Base-by-base conservation (phyloP, 805 yeast genomes). In the Ogataea naganishii region DNA sequence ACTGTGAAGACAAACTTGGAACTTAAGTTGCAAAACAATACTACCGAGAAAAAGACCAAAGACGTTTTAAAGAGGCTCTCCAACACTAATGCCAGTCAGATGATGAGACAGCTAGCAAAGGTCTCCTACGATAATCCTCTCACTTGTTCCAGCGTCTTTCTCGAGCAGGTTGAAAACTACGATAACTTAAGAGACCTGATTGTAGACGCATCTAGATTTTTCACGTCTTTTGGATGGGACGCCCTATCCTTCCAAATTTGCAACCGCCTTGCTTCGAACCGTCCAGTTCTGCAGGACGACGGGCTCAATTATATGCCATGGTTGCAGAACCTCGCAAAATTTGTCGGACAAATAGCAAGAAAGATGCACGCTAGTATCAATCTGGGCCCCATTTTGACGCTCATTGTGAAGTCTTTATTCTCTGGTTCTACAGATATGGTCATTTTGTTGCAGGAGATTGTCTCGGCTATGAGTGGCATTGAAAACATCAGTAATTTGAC, bases 131-230 rank as follows among this genome's bases (percentile, higher is more conserved):
- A 80, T 1, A 84, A 84, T 49, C 96, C 97, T 2, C 49, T 86
- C 13, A 80, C 94, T 2, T 73, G 86, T 10, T 70, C 88, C 25
- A 57, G 71, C 14, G 77, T 82, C 1, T 66, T 83, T 26, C 63
- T 88, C 8, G 73, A 74, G 26, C 96, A 85, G 47, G 74, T 89
- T 39, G 97, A 89, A 53, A 84, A 92, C 58, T 89, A 89, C 49
- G 95, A 81, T 47, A 89, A 89, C 47, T 69, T 89, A 38, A 80
- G 79, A 26, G 75, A 73, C 22, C 62, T 89, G 34, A 75, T 89
- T 6, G 86, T 84, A 7, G 79, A 79, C 27, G 72, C 92, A 6
- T 85, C 95, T 0, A 61, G 74, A 23, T 79, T 72, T 46, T 84
- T 85, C 49, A 79, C 77, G 29, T 67, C 59, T 5, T 78, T 80